Evolutionary conservation across 176 grass and related monocot genomes (phyloP), one percentile per base, ranked within the genome.

Genomic region (Thinopyrum elongatum): DNA sequence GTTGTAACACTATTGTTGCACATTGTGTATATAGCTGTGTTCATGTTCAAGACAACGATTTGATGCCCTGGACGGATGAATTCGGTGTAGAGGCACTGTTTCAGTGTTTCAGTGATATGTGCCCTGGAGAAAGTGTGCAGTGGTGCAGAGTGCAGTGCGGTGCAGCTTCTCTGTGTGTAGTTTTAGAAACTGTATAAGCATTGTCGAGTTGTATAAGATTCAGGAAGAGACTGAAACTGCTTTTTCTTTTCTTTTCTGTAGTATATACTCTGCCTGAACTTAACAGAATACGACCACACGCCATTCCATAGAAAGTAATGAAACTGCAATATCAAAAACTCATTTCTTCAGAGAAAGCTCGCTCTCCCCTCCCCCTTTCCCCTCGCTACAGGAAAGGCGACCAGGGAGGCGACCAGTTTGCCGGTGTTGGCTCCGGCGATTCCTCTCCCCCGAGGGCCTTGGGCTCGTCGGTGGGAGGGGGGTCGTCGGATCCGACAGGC

Each of bases 41-140:
- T 47, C 41, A 47, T 90, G 84, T 60, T 68, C 30, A 79, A 65
- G 74, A 66, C 44, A 74, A 47, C 68, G 72, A 66, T 79, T 33
- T 70, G 41, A n/a, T 41, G 55, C 53, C 60, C 22, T 31, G 8
- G n/a, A 60, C 62, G 68, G 51, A 77, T 46, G 78, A 11, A 61
- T 89, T 82, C 19, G 34, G 14, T 49, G 36, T 44, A 44, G 81
- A 68, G 34, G 35, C 49, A 61, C 36, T 70, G 66, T 34, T 34
- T 49, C 55, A 33, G 46, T 66, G 28, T 46, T 55, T 90, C 70
- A 63, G 5, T 63, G 14, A 38, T 49, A 6, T 70, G 46, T 76
- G 47, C 23, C 53, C 35, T 80, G 21, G 57, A 74, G 33, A 62
- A 57, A 79, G 74, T 30, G 73, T n/a, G 30, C 5, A 64, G 31